Base-by-base conservation (phyloP, 352 stramenopile species). In the Peronosclerospora sorghi region DNA sequence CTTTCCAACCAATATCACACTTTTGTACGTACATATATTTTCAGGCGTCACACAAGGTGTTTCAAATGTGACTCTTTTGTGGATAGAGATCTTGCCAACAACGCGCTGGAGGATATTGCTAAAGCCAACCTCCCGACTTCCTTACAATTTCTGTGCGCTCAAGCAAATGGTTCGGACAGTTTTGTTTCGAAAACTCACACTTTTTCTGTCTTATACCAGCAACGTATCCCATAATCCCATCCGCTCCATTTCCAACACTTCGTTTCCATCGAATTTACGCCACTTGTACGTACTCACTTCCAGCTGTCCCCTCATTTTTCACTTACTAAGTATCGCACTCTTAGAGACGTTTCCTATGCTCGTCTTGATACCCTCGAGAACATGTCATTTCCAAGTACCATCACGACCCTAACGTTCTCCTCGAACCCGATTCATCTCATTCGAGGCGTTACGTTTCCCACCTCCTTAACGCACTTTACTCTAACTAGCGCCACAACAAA, bases 181-280 rank as follows among this genome's bases (percentile, higher is more conserved):
- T n/a, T n/a, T n/a, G n/a, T n/a, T n/a, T n/a, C n/a, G n/a, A n/a
- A n/a, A n/a, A n/a, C n/a, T n/a, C n/a, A n/a, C n/a, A n/a, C n/a
- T n/a, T n/a, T n/a, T n/a, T n/a, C n/a, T n/a, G n/a, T n/a, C n/a
- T n/a, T n/a, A n/a, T n/a, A n/a, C 9, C 45, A 75, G 65, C 29
- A 70, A 70, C 23, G 46, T 70, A 20, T 70, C 65, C 15, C 45
- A 55, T 10, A 75, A 75, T 19, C 51, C 48, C 0, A 61, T 75
- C 30, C 40, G 50, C 4, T 61, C 51, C 13, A 23, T 73, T 10
- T 46, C 50, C 3, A 48, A 52, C 8, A 38, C 41, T 2, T 51
- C 50, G 1, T 52, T 70, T 17, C 62, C 59, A 7, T 43, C 61
- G 5, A 59, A 29, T 9, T 43, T 75, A 19, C 26, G 56, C 8